Evolutionary conservation across 305 asterid genomes (phyloP).

Genomic region (Andrographis paniculata): DNA sequence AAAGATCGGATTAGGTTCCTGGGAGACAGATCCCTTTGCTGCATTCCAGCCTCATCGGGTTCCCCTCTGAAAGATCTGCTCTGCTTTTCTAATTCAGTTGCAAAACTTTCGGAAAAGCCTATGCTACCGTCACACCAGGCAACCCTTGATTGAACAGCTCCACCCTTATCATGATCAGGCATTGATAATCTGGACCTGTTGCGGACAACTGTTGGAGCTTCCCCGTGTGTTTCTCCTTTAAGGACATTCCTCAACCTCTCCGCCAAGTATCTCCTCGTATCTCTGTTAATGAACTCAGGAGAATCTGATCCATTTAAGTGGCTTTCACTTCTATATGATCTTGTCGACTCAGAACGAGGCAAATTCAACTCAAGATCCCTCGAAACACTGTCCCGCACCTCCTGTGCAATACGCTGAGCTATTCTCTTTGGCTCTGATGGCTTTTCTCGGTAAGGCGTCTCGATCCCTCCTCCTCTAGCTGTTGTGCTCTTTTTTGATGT

Average conservation of each 20-base stretch:
- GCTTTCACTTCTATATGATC: conserved; percentile 63
- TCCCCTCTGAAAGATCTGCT: conserved; percentile 55
- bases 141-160: conserved; percentile 30
- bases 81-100: conserved; percentile 36
- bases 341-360: conserved; percentile 75
- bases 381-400: conserved; percentile 65
- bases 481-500: conserved; percentile 43
- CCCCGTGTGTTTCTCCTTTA: conserved; percentile 46
- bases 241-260: conserved; percentile 69
- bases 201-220: conserved; percentile 33
- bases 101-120: conserved; percentile 24
- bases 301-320: conserved; percentile 44
- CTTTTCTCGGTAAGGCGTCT: conserved; percentile 74
- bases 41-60: conserved; percentile 33
- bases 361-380: conserved; percentile 52
- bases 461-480: conserved; percentile 82
- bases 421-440: conserved; percentile 73
- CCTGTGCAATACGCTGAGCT: conserved; percentile 70
- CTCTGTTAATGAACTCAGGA: conserved; percentile 59
- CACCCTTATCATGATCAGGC: conserved; percentile 27
- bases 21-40: conserved; percentile 49
- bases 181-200: conserved; percentile 37
- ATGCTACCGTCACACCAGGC: conserved; percentile 24
- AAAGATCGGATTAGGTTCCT: conserved; percentile 73
- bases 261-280: conserved; percentile 65